Evolutionary conservation across 2,329 filamentous ascomycete genomes (phyloP), one percentile per base, ranked within the genome.

Genomic region (Pestalotiopsis sp.): DNA sequence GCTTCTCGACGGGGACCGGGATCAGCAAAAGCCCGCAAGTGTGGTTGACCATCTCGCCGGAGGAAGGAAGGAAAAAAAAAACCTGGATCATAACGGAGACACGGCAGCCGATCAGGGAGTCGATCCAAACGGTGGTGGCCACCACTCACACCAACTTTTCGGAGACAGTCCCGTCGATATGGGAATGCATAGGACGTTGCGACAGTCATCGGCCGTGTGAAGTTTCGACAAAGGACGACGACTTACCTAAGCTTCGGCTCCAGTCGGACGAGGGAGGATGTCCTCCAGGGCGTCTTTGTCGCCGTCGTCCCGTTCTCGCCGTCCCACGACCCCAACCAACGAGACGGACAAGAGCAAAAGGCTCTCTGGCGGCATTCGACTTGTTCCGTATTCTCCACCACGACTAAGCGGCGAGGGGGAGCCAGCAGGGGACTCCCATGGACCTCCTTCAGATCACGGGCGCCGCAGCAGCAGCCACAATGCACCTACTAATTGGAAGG

Each of bases 311-410:
- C 72, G 70, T 64, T 68, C 68, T 64, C 70, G 72, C 64, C 72
- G 68, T 57, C 75, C 73, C 69, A 67, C 71, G 71, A 80, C 81
- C 52, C 75, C 81, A 66, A 77, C 80, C 70, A 79, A 82, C 66
- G 78, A 79, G 48, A 77, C 77, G 38, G 81, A 82, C 69, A 79
- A 82, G 72, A 80, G 77, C 72, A 83, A 80, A 71, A 75, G 71
- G 52, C 76, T 79, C 20, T 57, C 56, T 22, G 78, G 79, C 68
- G 58, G 58, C 35, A 85, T 86, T 72, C 83, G 84, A 63, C 72
- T 85, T 66, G 84, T 86, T 63, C 83, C 83, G 22, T 85, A 85
- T 71, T 81, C 83, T 24, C 83, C 83, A 58, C 82, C 83, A 7
- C 79, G 80, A 62, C 30, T 61, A 35, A 58, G 56, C 56, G 76